Percentiles rank a stretch among this genome's conserved stretches.
These are phyloP conservation scores for Allantophomopsis lycopodina DNA, from an alignment of 2,329 filamentous ascomycete genomes.

Conservation along the genomic window DNA sequence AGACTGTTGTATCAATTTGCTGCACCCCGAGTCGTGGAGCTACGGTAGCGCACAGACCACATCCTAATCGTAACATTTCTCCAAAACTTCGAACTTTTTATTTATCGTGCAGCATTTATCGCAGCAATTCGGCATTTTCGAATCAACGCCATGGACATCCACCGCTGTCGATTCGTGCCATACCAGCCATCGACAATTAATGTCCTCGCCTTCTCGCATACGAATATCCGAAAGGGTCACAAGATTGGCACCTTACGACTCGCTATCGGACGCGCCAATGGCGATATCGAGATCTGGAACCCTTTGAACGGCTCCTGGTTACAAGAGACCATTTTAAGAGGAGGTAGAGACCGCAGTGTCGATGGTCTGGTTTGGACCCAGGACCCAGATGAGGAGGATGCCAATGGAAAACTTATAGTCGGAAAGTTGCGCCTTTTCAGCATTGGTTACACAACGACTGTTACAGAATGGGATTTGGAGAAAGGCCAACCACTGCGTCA, in stretches of 20 bases:
- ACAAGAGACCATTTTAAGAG: conserved; percentile 75
- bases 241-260: conserved; percentile 54
- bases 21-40: too few species aligned
- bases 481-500: conserved; percentile 66
- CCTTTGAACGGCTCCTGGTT: conserved; percentile 64
- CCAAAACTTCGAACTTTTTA: neutral
- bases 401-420: conserved; percentile 43
- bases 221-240: conserved; percentile 33
- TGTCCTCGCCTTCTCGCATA: conserved; percentile 83
- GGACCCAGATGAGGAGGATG: conserved; percentile 60
- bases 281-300: conserved; percentile 97
- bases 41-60: neutral
- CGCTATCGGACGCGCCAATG: conserved; percentile 84
- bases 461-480: conserved; percentile 90
- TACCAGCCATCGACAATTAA: conserved; percentile 90
- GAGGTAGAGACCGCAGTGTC: conserved; percentile 73
- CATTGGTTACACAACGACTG: conserved; percentile 81
- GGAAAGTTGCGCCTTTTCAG: conserved; percentile 84
- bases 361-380: conserved; percentile 89
- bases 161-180: conserved; percentile 90
- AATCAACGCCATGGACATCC: conserved; percentile 64
- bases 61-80: neutral
- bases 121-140: neutral
- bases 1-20: too few species aligned
- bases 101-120: neutral